Percentiles rank a stretch among this genome's conserved stretches.
phyloP scores from a whole-genome alignment of 2,329 filamentous ascomycete genomes.

The Sporothrix schenckii region DNA sequence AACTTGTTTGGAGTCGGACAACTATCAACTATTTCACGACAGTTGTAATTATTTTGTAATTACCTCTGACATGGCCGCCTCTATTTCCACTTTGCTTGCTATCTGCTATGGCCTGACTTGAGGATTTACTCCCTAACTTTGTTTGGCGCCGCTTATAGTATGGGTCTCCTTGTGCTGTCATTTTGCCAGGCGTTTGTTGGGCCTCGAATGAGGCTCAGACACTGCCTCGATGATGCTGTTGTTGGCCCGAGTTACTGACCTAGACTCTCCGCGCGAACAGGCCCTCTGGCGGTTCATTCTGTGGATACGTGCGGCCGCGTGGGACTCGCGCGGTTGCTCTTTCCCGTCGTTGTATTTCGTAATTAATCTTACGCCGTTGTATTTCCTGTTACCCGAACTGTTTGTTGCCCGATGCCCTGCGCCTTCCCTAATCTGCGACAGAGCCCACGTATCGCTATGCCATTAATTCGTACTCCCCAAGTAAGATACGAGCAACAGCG shows the following conservation, averaged over 20 bases:
- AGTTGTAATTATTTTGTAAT: too few species aligned
- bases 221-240: background rate
- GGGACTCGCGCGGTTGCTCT: constrained; percentile 4
- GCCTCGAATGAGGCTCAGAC: constrained; percentile 4
- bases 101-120: background rate
- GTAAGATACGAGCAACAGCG: background rate
- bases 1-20: constrained; percentile 10
- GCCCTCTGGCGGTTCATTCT: constrained; percentile 1
- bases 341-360: background rate
- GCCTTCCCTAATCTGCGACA: constrained; percentile 10
- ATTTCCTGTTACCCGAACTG: background rate
- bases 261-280: background rate
- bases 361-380: too few species aligned
- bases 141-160: background rate
- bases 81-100: background rate
- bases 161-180: too few species aligned
- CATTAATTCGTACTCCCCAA: too few species aligned
- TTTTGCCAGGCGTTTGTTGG: background rate
- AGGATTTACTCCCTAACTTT: too few species aligned
- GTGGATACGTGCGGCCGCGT: background rate
- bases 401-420: background rate
- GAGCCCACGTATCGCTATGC: constrained; percentile 12
- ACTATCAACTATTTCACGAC: background rate
- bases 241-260: background rate
- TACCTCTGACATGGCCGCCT: background rate